Conservation (phyloP, 1,284 basidiomycete species). For the Mycocalia duriaeana region DNA sequence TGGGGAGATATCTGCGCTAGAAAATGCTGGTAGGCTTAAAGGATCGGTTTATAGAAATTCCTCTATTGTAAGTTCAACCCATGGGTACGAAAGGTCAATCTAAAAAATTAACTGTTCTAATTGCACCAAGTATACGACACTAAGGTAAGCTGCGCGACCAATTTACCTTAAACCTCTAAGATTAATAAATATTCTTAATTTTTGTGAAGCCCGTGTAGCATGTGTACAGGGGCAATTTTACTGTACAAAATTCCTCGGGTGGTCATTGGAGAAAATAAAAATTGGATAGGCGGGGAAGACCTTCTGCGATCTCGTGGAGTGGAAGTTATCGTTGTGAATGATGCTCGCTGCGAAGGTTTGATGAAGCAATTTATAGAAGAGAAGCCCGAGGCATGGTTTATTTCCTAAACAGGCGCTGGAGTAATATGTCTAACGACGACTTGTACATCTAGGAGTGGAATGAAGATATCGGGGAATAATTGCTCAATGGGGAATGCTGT, state of each 20-base stretch:
- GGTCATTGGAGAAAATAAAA: conserved; percentile 56
- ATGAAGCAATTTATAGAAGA: conserved; percentile 46
- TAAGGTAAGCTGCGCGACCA: conserved; percentile 34
- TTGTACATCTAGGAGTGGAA: conserved; percentile 41
- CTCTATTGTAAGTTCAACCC: conserved; percentile 40
- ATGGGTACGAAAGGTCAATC: too few species aligned
- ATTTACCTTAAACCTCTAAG: background rate
- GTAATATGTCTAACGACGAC: background rate
- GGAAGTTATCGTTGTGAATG: conserved; percentile 46
- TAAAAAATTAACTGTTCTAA: conserved; percentile 14
- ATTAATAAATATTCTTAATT: background rate
- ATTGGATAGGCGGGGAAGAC: conserved; percentile 45
- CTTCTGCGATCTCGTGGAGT: conserved; percentile 44
- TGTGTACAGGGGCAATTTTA: conserved; percentile 59
- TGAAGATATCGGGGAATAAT: conserved; percentile 56
- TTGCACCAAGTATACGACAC: conserved; percentile 35
- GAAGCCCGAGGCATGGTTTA: conserved; percentile 45
- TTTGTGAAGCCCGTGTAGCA: conserved; percentile 46
- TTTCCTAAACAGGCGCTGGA: background rate
- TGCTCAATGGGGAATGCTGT: too few species aligned
- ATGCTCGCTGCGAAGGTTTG: conserved; percentile 39
- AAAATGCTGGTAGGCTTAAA: conserved; percentile 42
- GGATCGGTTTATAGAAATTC: conserved; percentile 38
- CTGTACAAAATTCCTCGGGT: conserved; percentile 57
- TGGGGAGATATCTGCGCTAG: conserved; percentile 50